These are phyloP conservation scores for Mucor lusitanicus DNA, from an alignment of 371 early-diverging fungal species.

Conservation along the genomic window DNA sequence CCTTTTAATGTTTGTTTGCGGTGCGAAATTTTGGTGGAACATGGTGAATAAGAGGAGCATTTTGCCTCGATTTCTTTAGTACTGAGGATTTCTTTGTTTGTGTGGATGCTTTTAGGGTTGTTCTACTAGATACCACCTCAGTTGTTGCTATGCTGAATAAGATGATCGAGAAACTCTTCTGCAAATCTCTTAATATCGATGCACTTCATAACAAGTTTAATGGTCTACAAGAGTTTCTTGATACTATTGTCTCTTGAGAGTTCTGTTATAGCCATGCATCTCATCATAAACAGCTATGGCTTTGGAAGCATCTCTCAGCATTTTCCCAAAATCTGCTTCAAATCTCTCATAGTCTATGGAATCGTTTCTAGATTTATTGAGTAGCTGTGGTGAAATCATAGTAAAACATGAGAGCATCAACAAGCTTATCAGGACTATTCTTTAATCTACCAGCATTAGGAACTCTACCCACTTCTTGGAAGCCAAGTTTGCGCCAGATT, in stretches of 20 bases:
- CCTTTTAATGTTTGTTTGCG: background rate
- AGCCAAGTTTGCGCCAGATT: constrained; percentile 71
- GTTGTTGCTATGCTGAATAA: background rate
- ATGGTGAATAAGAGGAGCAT: background rate
- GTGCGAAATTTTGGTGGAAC: background rate
- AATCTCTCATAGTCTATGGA: background rate
- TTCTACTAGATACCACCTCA: background rate
- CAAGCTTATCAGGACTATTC: constrained; percentile 54
- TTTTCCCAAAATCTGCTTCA: too few relatives aligned
- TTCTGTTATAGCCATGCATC: background rate
- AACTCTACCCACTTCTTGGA: constrained; percentile 66
- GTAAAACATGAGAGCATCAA: constrained; percentile 76
- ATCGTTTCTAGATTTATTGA: background rate
- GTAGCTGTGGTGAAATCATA: constrained; percentile 56
- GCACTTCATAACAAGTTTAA: too few relatives aligned
- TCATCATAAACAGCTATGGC: background rate
- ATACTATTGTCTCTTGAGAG: too few relatives aligned
- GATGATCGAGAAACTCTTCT: too few relatives aligned
- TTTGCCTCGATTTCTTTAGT: background rate
- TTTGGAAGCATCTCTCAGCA: too few relatives aligned
- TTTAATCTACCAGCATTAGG: constrained; percentile 65
- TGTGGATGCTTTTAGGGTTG: background rate
- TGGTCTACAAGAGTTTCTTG: too few relatives aligned
- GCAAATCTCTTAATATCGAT: too few relatives aligned
- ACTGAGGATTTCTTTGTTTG: background rate